These are phyloP conservation scores for Sodiomyces alkalinus DNA, from an alignment of 2,329 filamentous ascomycete species.

Conservation along the genomic window DNA sequence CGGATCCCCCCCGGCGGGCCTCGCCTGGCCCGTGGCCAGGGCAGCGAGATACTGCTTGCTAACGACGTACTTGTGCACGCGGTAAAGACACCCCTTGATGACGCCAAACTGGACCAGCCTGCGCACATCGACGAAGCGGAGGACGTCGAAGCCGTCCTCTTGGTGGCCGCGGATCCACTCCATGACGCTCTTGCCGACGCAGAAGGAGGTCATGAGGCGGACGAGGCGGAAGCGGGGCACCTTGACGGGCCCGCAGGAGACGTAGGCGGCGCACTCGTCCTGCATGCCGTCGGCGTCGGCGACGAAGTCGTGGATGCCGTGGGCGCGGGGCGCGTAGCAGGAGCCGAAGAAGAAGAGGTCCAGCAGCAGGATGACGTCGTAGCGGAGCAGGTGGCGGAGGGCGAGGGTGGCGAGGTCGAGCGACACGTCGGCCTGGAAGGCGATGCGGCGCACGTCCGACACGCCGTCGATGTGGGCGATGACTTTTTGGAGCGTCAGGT, in stretches of 20 bases:
- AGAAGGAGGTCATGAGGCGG: slow-evolving; percentile 72
- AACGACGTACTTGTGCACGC: slow-evolving; percentile 82
- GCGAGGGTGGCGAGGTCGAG: slow-evolving; percentile 75
- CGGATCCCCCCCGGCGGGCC: slow-evolving; percentile 23
- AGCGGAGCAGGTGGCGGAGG: slow-evolving; percentile 80
- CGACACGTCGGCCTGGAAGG: slow-evolving; percentile 71
- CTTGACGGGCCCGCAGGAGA: slow-evolving; percentile 37
- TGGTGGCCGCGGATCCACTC: slow-evolving; percentile 73
- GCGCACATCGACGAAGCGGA: slow-evolving; percentile 71
- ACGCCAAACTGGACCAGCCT: slow-evolving; percentile 90
- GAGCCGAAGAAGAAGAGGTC: slow-evolving; percentile 92
- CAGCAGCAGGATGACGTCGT: slow-evolving; percentile 76
- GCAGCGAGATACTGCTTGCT: slow-evolving; percentile 45
- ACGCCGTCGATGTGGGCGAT: slow-evolving; percentile 82
- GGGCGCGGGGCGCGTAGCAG: slow-evolving; percentile 69
- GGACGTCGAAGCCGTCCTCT: slow-evolving; percentile 45
- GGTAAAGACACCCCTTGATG: slow-evolving; percentile 87
- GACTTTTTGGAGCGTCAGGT: slow-evolving; percentile 64
- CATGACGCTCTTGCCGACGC: slow-evolving; percentile 68
- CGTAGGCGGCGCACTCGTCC: slow-evolving; percentile 77
- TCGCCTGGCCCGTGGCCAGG: slow-evolving; percentile 37
- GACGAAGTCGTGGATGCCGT: slow-evolving; percentile 66
- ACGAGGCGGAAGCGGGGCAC: slow-evolving; percentile 52
- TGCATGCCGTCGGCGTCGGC: slow-evolving; percentile 59
- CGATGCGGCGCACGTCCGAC: slow-evolving; percentile 76